Conservation (phyloP, 768 basidiomycete genomes). For the Suillus plorans region DNA sequence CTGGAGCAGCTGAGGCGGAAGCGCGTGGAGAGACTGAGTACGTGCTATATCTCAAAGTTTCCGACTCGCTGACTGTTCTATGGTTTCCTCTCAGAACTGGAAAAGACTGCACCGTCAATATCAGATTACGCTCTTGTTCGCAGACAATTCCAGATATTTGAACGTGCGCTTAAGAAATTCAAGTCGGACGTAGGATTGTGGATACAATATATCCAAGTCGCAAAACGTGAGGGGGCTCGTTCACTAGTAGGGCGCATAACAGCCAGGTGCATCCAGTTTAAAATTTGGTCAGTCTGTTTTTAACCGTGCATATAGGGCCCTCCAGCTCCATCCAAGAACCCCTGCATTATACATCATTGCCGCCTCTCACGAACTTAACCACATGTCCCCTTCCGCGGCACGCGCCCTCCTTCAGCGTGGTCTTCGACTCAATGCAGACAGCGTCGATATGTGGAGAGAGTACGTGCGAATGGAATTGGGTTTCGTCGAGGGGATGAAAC, state of each 20-base stretch:
- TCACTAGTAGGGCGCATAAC: constrained; percentile 80
- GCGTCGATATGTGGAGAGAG: constrained; percentile 80
- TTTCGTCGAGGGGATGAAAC: constrained; percentile 75
- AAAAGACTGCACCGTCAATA: constrained; percentile 49
- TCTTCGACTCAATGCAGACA: constrained; percentile 72
- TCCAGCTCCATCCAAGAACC: constrained; percentile 82
- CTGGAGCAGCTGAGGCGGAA: constrained; percentile 81
- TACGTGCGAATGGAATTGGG: constrained; percentile 90
- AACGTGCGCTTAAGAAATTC: constrained; percentile 86
- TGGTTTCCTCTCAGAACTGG: constrained; percentile 27
- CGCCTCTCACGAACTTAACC: constrained; percentile 78
- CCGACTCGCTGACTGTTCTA: neutral
- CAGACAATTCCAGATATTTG: constrained; percentile 86
- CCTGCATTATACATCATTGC: constrained; percentile 81
- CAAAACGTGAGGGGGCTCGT: constrained; percentile 75
- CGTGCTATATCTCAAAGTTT: constrained; percentile 20
- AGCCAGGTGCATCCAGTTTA: constrained; percentile 57
- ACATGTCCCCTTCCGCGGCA: constrained; percentile 73
- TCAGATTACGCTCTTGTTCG: constrained; percentile 86
- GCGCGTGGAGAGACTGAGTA: constrained; percentile 70
- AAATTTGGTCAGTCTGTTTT: neutral
- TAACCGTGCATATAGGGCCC: constrained; percentile 52
- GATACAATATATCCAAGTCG: constrained; percentile 86
- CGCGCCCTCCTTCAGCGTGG: constrained; percentile 85
- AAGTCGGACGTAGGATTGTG: constrained; percentile 84